phyloP scores from a whole-genome alignment of 192 early-diverging fungal species.

The Jimgerdemannia lactiflua region DNA sequence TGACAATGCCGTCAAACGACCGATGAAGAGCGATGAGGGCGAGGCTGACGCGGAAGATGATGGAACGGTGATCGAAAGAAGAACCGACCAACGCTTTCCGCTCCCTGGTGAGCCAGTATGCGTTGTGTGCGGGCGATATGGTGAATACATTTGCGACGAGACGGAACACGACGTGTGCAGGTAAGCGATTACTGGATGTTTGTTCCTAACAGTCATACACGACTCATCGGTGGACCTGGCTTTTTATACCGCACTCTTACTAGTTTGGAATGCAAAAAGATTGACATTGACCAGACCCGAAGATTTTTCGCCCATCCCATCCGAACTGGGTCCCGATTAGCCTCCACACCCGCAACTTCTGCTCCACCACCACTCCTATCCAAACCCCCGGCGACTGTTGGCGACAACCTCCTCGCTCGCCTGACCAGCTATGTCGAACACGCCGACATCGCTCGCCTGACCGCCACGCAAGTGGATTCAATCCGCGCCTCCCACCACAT shows the following conservation, averaged over 20 bases:
- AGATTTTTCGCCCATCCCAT: no score
- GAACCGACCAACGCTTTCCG: conserved; percentile 27
- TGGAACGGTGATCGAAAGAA: conserved; percentile 8
- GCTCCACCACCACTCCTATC: background rate
- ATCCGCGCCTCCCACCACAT: conserved; percentile 38
- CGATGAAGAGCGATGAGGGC: background rate
- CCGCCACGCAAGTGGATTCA: conserved; percentile 5
- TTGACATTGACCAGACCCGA: conserved; percentile 22
- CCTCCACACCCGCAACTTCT: background rate
- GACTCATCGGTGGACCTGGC: background rate
- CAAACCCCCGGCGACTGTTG: background rate
- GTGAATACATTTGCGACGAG: conserved; percentile 38
- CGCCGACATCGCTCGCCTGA: conserved; percentile 3
- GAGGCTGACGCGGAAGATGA: background rate
- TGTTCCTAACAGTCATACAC: no score
- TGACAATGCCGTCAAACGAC: no score
- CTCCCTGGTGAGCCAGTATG: conserved; percentile 31
- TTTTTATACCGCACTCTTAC: background rate
- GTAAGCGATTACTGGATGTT: conserved; percentile 11
- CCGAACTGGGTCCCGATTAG: background rate
- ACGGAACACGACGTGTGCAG: conserved; percentile 43
- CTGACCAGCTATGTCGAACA: conserved; percentile 39
- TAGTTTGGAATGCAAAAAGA: conserved; percentile 38
- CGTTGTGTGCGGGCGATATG: conserved; percentile 40
- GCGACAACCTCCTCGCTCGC: conserved; percentile 23